These are phyloP conservation scores for Globisporangium canariense DNA, from an alignment of 352 stramenopile species.

Conservation along the genomic window DNA sequence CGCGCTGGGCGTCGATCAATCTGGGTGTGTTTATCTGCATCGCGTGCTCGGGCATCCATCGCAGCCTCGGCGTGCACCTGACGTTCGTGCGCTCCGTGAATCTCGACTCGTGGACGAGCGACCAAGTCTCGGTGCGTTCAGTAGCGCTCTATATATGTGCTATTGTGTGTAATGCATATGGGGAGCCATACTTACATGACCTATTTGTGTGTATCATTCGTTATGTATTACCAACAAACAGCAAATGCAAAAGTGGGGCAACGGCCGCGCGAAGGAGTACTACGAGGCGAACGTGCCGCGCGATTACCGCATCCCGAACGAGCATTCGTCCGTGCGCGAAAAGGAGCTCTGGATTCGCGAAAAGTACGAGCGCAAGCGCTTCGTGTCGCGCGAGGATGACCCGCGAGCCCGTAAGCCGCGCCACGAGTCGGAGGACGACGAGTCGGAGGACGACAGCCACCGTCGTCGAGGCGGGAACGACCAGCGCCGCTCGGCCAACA, in stretches of 20 bases:
- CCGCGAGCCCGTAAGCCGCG: conserved; percentile 36
- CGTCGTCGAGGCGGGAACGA: conserved; percentile 15
- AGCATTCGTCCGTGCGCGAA: conserved; percentile 80
- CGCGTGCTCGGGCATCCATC: conserved; percentile 91
- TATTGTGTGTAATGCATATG: background rate
- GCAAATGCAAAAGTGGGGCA: conserved; percentile 92
- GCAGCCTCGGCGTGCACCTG: conserved; percentile 91
- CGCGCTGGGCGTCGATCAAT: conserved; percentile 93
- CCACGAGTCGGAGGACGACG: conserved; percentile 37
- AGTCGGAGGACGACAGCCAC: conserved; percentile 12
- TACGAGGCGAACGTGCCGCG: conserved; percentile 84
- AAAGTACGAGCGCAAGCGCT: conserved; percentile 89
- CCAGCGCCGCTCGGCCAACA: conserved; percentile 18
- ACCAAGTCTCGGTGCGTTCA: conserved; percentile 72
- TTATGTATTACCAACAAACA: conserved; percentile 16
- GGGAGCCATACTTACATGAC: background rate
- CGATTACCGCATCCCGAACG: conserved; percentile 74
- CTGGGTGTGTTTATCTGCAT: conserved; percentile 95
- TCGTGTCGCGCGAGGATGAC: conserved; percentile 47
- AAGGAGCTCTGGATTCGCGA: conserved; percentile 90
- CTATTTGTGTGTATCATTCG: background rate
- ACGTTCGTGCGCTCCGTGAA: conserved; percentile 92
- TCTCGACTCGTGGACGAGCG: conserved; percentile 91
- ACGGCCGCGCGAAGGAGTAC: conserved; percentile 85
- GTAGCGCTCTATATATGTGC: background rate